phyloP scores from a whole-genome alignment of 495 filamentous ascomycete genomes.

The Aspergillus heteromorphus region DNA sequence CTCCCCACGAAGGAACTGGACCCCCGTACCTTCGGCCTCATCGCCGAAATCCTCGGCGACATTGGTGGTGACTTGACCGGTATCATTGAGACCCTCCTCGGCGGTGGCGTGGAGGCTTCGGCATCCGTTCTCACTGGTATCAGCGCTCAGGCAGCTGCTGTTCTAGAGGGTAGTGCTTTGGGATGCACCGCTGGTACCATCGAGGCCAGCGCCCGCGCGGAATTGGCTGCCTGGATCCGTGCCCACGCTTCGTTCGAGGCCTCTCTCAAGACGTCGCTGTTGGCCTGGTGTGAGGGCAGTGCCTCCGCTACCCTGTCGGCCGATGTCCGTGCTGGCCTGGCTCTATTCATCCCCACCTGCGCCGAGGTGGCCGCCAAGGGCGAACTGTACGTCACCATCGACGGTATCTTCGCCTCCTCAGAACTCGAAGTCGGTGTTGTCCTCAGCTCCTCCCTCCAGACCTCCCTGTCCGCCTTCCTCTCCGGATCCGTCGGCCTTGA shows the following conservation, averaged over 20 bases:
- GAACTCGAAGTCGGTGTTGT: constrained; percentile 27
- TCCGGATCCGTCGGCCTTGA: constrained; percentile 10
- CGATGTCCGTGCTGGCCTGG: constrained; percentile 26
- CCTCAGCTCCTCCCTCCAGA: constrained; percentile 28
- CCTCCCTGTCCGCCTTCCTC: constrained; percentile 29
- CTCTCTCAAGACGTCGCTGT: constrained; percentile 24
- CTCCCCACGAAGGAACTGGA: constrained; percentile 29
- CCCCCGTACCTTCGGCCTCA: constrained; percentile 25
- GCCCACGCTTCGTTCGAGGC: constrained; percentile 22
- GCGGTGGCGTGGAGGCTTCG: constrained; percentile 15
- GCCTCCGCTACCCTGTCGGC: constrained; percentile 20
- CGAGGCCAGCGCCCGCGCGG: constrained; percentile 23
- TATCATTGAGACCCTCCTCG: constrained; percentile 23
- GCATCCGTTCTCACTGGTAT: constrained; percentile 26
- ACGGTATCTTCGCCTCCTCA: constrained; percentile 34
- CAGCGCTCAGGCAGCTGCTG: constrained; percentile 34
- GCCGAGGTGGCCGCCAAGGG: constrained; percentile 36
- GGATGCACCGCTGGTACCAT: constrained; percentile 33
- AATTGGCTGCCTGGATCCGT: constrained; percentile 32
- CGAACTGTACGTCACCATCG: constrained; percentile 33
- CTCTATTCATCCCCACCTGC: constrained; percentile 33
- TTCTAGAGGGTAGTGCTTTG: constrained; percentile 34
- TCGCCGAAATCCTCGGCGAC: constrained; percentile 12
- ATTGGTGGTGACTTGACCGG: constrained; percentile 4
- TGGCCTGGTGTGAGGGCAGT: constrained; percentile 27